Conservation (phyloP, 805 yeast genomes). For the Saturnispora diversa region DNA sequence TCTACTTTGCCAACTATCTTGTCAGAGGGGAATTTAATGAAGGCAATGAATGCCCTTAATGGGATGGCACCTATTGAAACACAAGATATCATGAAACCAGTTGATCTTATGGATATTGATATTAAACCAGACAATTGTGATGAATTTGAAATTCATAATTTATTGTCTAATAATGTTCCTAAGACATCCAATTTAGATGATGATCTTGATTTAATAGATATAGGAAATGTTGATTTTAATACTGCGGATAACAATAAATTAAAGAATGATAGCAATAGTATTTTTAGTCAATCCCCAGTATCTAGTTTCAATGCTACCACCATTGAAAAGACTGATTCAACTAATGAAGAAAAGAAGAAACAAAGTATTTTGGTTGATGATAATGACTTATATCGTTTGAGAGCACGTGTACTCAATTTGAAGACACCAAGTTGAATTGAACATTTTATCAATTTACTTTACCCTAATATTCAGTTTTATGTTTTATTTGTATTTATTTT, state of each 20-base stretch:
- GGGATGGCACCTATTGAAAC: slow-evolving; percentile 1
- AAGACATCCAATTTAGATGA: not conserved
- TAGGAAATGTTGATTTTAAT: not conserved
- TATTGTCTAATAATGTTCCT: not conserved
- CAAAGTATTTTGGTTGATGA: slow-evolving; percentile 16
- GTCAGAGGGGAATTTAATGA: slow-evolving; percentile 20
- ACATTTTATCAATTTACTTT: not conserved
- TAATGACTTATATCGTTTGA: slow-evolving; percentile 26
- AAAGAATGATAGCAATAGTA: not conserved
- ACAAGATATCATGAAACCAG: not conserved
- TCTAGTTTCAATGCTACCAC: slow-evolving; percentile 1
- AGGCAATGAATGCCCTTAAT: not conserved
- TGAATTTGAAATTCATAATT: not conserved
- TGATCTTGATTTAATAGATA: slow-evolving; percentile 2
- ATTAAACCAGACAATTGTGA: not conserved
- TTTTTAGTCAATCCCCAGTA: slow-evolving; percentile 3
- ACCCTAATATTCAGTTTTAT: not conserved
- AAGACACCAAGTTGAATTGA: slow-evolving; percentile 17
- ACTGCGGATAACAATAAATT: not conserved
- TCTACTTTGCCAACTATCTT: slow-evolving; percentile 19
- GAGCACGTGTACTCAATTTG: slow-evolving; percentile 26
- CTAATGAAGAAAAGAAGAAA: slow-evolving; percentile 3
- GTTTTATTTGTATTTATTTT: not conserved
- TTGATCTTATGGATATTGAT: slow-evolving; percentile 7
- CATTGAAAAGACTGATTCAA: slow-evolving; percentile 2